Base-by-base conservation (phyloP, 257 asterid species). In the Catharanthus roseus region DNA sequence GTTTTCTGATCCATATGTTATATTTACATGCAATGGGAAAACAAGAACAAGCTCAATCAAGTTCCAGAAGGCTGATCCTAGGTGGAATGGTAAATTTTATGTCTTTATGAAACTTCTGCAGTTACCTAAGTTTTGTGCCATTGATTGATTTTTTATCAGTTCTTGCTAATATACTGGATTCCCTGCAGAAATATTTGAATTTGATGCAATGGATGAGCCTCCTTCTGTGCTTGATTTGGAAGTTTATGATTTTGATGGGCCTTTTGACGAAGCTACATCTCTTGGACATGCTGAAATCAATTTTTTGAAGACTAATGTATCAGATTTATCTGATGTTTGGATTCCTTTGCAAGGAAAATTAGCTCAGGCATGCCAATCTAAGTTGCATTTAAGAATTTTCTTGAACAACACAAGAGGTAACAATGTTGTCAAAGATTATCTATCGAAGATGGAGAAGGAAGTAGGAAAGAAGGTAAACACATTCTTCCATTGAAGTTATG, bases 181-280 rank as follows among this genome's bases (percentile, higher is more conserved):
- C 67, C 69, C 50, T 83, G 88, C 96, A 95, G 97, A 95, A 80
- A 89, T 95, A 75, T 95, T 91, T 77, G 99, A 91, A 75, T 91
- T 95, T 82, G 99, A 95, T 87, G 99, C 99, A 51, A 89, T 95
- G 99, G 96, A 91, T 42, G 97, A 95, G 23, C 96, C 97, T 56
- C 99, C 99, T 47, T 95, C 99, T 5, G 92, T 90, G 77, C 79
- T 95, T 78, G 92, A 89, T 39, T 83, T 89, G 78, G 97, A 95
- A 81, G 97, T 89, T 78, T 89, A 82, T 77, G 96, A 91, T 81
- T 91, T 88, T 65, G 99, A 95, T 73, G 97, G 99, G 65, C 97
- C 99, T 72, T 91, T 89, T 60, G 92, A 88, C 68, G 99, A 91
- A 65, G 95, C 97, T 74, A 83, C 89, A 39, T 89, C 96, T 74